Conservation (phyloP, 306 rosid genomes). For the Boehmeria nivea region DNA sequence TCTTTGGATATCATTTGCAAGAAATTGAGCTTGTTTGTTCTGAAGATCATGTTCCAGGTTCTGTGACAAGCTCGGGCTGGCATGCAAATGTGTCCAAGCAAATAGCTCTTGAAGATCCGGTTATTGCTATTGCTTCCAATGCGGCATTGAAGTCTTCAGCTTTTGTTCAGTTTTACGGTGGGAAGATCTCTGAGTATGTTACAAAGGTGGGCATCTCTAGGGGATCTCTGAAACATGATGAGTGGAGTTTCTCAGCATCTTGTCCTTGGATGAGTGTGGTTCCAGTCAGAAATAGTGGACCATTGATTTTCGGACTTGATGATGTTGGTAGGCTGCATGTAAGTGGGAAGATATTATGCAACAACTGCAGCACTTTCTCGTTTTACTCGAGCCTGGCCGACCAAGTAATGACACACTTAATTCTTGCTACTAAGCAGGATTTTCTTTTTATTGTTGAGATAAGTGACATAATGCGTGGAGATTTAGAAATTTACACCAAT, state of each 20-base stretch:
- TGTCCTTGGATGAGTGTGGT: conserved; percentile 84
- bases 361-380: conserved; percentile 80
- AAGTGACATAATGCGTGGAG: conserved; percentile 51
- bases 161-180: conserved; percentile 69
- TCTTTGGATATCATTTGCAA: conserved; percentile 55
- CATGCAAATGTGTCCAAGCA: conserved; percentile 50
- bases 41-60: conserved; percentile 61
- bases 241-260: conserved; percentile 50
- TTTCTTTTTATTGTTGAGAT: conserved; percentile 71
- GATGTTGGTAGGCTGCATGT: conserved; percentile 73
- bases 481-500: conserved; percentile 50
- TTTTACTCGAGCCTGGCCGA: conserved; percentile 84
- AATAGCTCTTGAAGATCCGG: conserved; percentile 51
- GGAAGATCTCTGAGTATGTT: conserved; percentile 51
- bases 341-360: conserved; percentile 59
- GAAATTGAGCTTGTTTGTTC: conserved; percentile 75
- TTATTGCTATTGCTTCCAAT: conserved; percentile 52
- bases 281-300: conserved; percentile 39
- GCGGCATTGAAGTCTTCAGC: conserved; percentile 53
- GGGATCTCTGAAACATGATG: conserved; percentile 47
- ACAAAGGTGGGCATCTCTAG: conserved; percentile 40
- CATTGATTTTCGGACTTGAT: conserved; percentile 69
- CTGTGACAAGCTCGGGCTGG: conserved; percentile 80
- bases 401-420: conserved; percentile 63
- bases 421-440: conserved; percentile 79